phyloP scores from a whole-genome alignment of 768 basidiomycete genomes.

The Lentinula lateritia region DNA sequence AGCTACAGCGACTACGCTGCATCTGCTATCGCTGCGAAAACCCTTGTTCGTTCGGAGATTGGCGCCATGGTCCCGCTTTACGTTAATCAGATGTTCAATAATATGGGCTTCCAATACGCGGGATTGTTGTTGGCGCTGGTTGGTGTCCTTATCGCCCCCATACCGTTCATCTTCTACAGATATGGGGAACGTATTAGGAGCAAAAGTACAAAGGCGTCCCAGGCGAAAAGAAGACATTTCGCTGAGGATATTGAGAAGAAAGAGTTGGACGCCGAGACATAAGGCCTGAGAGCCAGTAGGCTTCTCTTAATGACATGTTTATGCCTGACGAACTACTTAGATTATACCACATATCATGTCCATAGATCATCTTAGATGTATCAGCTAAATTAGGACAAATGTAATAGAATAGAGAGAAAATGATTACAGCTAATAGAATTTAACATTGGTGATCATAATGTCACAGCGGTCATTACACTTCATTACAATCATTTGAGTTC shows the following conservation, averaged over 20 bases:
- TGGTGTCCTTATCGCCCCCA: conserved; percentile 27
- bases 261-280: not conserved
- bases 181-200: conserved; percentile 37
- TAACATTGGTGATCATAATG: not conserved
- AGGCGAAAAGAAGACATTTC: conserved; percentile 6
- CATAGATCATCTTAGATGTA: no score
- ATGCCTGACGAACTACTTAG: no score
- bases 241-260: not conserved
- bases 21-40: conserved; percentile 40
- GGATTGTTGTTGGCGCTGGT: conserved; percentile 30
- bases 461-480: not conserved
- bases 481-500: no score
- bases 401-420: not conserved
- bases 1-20: conserved; percentile 36
- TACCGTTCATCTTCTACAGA: conserved; percentile 34
- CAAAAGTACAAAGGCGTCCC: conserved; percentile 7
- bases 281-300: not conserved
- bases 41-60: conserved; percentile 30
- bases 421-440: not conserved
- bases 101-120: conserved; percentile 35
- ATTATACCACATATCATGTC: no score
- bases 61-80: conserved; percentile 34
- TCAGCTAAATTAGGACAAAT: not conserved
- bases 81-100: conserved; percentile 35
- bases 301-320: no score